A percentile compares a stretch with the other conserved stretches of the same genome.
phyloP scores from a whole-genome alignment of 2,329 filamentous ascomycete species.

The Colletotrichum liriopes region DNA sequence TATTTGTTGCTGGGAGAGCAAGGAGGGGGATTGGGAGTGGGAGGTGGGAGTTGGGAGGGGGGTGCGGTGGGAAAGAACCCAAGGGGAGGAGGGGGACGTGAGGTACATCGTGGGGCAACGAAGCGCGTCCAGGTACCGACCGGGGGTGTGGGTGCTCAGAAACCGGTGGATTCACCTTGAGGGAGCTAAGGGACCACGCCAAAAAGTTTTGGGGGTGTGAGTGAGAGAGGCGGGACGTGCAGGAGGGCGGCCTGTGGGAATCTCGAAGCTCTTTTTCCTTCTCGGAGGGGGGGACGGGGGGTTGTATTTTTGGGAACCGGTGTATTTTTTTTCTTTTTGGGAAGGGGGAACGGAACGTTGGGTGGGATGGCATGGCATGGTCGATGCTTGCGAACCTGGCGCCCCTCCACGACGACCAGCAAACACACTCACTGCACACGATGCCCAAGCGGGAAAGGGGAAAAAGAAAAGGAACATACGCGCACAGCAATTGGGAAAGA shows the following conservation, averaged over 20 bases:
- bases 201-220: constrained; percentile 42
- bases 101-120: constrained; percentile 37
- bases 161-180: constrained; percentile 37
- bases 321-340: background rate
- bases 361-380: background rate
- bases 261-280: constrained; percentile 14
- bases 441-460: background rate
- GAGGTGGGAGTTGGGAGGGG: constrained; percentile 22
- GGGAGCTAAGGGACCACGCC: constrained; percentile 43
- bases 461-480: background rate
- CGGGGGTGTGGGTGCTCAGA: constrained; percentile 26
- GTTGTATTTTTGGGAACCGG: constrained; percentile 11
- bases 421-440: background rate
- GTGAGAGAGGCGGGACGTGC: constrained; percentile 33
- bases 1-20: constrained; percentile 43
- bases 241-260: constrained; percentile 35
- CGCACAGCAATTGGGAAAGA: background rate
- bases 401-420: background rate
- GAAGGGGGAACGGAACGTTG: background rate
- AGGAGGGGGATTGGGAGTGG: constrained; percentile 32
- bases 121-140: constrained; percentile 36
- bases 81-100: constrained; percentile 6
- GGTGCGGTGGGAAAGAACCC: constrained; percentile 30
- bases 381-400: constrained; percentile 10
- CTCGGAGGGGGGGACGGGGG: background rate